A percentile compares a stretch with the other conserved stretches of the same genome.
phyloP scores from a whole-genome alignment of 805 yeast species.

The Blastobotrys chiropterorum region DNA sequence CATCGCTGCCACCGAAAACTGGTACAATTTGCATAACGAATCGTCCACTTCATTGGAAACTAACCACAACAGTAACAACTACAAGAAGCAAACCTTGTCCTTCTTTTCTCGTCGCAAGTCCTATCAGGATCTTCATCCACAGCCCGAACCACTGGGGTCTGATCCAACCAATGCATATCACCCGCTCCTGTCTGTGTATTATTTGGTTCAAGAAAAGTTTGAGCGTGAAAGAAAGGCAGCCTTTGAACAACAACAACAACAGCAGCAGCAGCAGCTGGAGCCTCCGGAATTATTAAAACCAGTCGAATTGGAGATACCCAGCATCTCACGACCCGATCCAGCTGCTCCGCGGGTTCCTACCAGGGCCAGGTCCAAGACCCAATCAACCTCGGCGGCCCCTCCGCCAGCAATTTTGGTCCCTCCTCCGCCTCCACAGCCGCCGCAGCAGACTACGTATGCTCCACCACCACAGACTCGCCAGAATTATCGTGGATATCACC shows the following conservation, averaged over 20 bases:
- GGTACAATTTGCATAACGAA: conserved; percentile 40
- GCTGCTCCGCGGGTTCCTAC: background rate
- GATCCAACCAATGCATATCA: conserved; percentile 87
- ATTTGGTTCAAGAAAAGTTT: conserved; percentile 76
- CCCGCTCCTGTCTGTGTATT: conserved; percentile 83
- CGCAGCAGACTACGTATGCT: conserved; percentile 1
- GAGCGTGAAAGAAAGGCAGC: conserved; percentile 62
- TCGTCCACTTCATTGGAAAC: background rate
- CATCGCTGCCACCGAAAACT: conserved; percentile 50
- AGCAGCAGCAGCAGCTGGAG: background rate
- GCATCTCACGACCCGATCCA: background rate
- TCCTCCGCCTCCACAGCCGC: conserved; percentile 2
- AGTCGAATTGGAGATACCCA: background rate
- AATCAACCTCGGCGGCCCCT: conserved; percentile 10
- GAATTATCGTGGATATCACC: conserved; percentile 7
- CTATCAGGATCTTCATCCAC: background rate
- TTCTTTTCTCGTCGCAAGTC: background rate
- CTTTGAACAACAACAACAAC: conserved; percentile 16
- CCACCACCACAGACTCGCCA: conserved; percentile 7
- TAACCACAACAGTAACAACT: background rate
- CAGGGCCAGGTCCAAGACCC: conserved; percentile 14
- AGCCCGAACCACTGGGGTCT: background rate
- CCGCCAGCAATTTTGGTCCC: background rate
- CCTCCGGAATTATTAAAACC: background rate
- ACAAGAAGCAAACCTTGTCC: background rate